A percentile compares a stretch with the other conserved stretches of the same genome.
Evolutionary conservation across 179 eudicot genomes (phyloP).

Genomic region (Monotropa hypopitys): DNA sequence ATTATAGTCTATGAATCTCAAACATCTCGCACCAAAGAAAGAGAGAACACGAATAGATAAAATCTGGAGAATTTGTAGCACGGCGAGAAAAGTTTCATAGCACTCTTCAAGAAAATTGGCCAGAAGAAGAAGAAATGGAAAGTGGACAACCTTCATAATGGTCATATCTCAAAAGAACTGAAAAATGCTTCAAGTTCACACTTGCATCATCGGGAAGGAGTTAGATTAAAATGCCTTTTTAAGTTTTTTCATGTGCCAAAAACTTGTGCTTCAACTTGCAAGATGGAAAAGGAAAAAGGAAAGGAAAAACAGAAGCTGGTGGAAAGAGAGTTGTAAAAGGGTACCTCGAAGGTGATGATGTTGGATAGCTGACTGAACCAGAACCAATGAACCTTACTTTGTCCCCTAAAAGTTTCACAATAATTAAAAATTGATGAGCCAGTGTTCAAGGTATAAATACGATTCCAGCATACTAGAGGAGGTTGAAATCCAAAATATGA

Average conservation of each 20-base stretch:
- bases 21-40: not conserved
- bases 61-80: not conserved
- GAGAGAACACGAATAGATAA: not conserved
- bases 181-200: not conserved
- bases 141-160: not conserved
- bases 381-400: conserved; percentile 55
- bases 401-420: conserved; percentile 43
- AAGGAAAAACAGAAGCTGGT: not conserved
- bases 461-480: not conserved
- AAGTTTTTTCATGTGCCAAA: not conserved
- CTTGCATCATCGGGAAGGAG: not conserved
- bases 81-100: not conserved
- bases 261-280: not conserved
- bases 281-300: not conserved
- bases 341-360: conserved; percentile 50
- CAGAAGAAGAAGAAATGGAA: not conserved
- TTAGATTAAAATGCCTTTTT: not conserved
- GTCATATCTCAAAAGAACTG: not conserved
- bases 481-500: not conserved
- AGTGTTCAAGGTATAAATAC: not conserved
- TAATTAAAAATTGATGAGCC: not conserved
- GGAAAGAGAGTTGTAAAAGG: conserved; percentile 1
- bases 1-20: not conserved
- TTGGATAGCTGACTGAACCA: conserved; percentile 34
- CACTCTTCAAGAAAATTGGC: conserved; percentile 1